A percentile compares a stretch with the other conserved stretches of the same genome.
phyloP scores from a whole-genome alignment of 495 filamentous ascomycete genomes.

The Neurospora hispaniola region DNA sequence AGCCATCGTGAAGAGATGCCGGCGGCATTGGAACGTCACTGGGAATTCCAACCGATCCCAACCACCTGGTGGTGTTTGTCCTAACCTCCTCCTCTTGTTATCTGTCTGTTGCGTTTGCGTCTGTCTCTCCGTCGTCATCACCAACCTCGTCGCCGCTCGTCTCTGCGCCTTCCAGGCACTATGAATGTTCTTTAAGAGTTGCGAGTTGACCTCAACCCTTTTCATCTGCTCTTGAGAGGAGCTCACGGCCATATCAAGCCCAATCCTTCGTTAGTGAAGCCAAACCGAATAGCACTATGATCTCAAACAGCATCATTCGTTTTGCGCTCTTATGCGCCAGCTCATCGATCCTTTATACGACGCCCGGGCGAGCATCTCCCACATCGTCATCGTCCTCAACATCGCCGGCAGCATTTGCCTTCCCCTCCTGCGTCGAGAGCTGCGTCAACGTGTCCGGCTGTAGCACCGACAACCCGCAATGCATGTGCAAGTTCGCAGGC shows the following conservation, averaged over 20 bases:
- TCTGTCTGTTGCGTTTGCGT: neutral
- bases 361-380: neutral
- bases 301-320: neutral
- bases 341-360: neutral
- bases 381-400: neutral
- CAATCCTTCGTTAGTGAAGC: neutral
- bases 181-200: neutral
- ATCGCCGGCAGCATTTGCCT: conserved; percentile 4
- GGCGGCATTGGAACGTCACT: neutral
- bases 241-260: neutral
- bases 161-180: neutral
- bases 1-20: neutral
- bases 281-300: neutral
- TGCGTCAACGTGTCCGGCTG: conserved; percentile 16
- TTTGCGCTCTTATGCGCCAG: neutral
- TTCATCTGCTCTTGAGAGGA: neutral
- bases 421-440: conserved; percentile 15
- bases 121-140: neutral
- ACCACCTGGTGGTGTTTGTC: neutral
- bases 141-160: neutral
- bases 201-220: neutral
- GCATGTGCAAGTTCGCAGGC: conserved; percentile 17
- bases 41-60: neutral
- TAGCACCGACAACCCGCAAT: conserved; percentile 9
- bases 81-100: neutral